Base-by-base conservation (phyloP, 306 rosid genomes). In the Dryas octopetala region DNA sequence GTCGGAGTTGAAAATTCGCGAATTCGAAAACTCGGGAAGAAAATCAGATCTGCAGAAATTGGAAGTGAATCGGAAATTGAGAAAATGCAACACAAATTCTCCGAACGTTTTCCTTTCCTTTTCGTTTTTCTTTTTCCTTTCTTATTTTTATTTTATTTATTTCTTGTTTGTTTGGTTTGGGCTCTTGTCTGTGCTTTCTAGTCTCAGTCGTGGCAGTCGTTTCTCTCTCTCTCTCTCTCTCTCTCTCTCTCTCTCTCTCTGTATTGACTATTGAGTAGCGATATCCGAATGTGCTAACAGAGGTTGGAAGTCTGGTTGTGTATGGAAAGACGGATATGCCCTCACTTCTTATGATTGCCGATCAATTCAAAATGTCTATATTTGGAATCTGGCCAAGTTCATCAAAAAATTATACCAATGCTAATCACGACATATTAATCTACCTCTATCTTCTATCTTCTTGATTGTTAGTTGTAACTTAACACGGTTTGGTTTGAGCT, bases 1-100 rank as follows among this genome's bases (percentile, higher is more conserved):
- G 16, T 7, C 32, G 17, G 28, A 48, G 9, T 2, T 28, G 59
- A 26, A 68, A 62, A 71, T 45, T 65, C 45, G 14, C 52, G 45
- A 63, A 58, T 19, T 47, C 32, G 68, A 65, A 3, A 17, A 65
- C 51, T 40, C 63, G 4, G 12, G 19, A 28, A 62, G 43, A 45
- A 28, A 78, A 69, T 69, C 73, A 79, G 81, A 79, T 79, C 84
- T 76, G 55, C 59, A 4, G 46, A 59, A 59, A 54, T 48, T 41
- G 51, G 70, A 44, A 50, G 26, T 14, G 57, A 62, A 53, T 38
- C 55, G 57, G 32, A 65, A 64, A 46, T 10, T 15, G 61, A 51
- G 72, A 28, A 74, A 74, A 60, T 16, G 47, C 15, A 2, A 61
- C 64, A 9, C 57, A 23, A 63, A 16, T 62, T 46, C 41, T 10